Conservation (phyloP, 2,329 filamentous ascomycete species). For the Pseudopithomyces chartarum region DNA sequence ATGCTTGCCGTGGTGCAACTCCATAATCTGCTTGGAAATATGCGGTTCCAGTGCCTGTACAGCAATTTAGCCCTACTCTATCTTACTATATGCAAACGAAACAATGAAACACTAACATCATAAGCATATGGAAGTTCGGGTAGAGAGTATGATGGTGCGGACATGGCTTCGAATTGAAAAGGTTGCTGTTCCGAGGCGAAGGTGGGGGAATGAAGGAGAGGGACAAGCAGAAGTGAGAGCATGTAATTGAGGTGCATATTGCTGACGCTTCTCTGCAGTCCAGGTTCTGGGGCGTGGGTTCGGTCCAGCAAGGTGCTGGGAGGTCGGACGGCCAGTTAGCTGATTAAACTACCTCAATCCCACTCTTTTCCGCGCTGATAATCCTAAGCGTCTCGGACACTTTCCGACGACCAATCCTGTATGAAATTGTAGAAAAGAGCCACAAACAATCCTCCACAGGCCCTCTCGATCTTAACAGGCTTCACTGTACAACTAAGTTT, state of each 20-base stretch:
- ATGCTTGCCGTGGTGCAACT: slow-evolving; percentile 79
- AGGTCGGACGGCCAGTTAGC: not conserved
- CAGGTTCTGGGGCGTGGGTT: slow-evolving; percentile 15
- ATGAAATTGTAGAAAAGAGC: not conserved
- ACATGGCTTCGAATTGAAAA: slow-evolving; percentile 43
- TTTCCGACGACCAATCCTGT: not conserved
- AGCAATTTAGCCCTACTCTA: slow-evolving; percentile 13
- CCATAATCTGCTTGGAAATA: slow-evolving; percentile 81
- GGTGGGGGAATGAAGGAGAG: slow-evolving; percentile 14
- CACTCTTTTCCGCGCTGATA: slow-evolving; percentile 16
- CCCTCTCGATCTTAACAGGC: no score
- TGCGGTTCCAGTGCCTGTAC: slow-evolving; percentile 70
- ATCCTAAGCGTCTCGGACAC: not conserved
- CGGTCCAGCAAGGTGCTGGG: slow-evolving; percentile 40
- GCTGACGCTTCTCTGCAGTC: not conserved
- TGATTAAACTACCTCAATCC: slow-evolving; percentile 36
- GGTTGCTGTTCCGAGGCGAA: slow-evolving; percentile 40
- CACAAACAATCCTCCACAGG: not conserved
- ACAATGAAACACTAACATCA: slow-evolving; percentile 59
- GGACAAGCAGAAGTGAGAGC: slow-evolving; percentile 19
- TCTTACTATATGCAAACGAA: not conserved
- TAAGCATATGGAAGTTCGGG: slow-evolving; percentile 72
- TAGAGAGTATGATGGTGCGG: slow-evolving; percentile 59
- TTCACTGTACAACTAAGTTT: no score
- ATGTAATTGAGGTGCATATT: slow-evolving; percentile 32